Evolutionary conservation across 768 basidiomycete species (phyloP).

Genomic region (Trametes elegans): DNA sequence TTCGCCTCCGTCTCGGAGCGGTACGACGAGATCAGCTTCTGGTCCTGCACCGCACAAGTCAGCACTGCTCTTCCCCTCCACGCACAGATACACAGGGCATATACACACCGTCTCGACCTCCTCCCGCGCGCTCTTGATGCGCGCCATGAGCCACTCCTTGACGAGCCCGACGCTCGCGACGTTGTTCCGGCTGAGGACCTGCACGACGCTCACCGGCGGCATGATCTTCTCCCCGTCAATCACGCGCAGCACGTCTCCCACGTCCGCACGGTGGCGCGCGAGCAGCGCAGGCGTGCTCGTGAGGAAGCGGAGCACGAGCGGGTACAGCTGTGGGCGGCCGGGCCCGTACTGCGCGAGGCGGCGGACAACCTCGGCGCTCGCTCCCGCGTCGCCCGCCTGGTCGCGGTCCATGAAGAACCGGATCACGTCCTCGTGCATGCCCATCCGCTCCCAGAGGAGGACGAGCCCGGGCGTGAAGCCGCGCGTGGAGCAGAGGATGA

Average conservation of each 20-base stretch:
- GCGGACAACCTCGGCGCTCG: slow-evolving; percentile 60
- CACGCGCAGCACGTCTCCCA: slow-evolving; percentile 67
- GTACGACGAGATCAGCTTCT: slow-evolving; percentile 84
- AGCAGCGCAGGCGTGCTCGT: slow-evolving; percentile 79
- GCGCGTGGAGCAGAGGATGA: slow-evolving; percentile 90
- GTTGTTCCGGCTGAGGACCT: slow-evolving; percentile 83
- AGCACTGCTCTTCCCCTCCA: not conserved
- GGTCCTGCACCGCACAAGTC: slow-evolving; percentile 54
- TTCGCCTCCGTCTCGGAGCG: slow-evolving; percentile 79
- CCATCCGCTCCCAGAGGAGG: slow-evolving; percentile 87
- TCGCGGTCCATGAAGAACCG: slow-evolving; percentile 89
- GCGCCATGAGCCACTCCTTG: slow-evolving; percentile 83
- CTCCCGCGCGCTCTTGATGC: slow-evolving; percentile 68
- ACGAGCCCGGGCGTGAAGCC: slow-evolving; percentile 84
- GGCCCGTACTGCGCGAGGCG: slow-evolving; percentile 76
- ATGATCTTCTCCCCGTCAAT: slow-evolving; percentile 82
- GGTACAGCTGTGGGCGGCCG: slow-evolving; percentile 72
- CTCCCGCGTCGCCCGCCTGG: slow-evolving; percentile 32
- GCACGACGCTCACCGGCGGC: slow-evolving; percentile 86
- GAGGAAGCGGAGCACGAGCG: slow-evolving; percentile 84
- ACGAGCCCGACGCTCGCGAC: slow-evolving; percentile 91
- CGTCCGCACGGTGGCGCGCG: slow-evolving; percentile 64
- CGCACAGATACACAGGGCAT: not conserved
- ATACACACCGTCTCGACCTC: slow-evolving; percentile 74
- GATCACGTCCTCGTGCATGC: slow-evolving; percentile 94